Evolutionary conservation across 2,329 filamentous ascomycete genomes (phyloP), one percentile per base, ranked within the genome.

Genomic region (Stylonectria norvegica): DNA sequence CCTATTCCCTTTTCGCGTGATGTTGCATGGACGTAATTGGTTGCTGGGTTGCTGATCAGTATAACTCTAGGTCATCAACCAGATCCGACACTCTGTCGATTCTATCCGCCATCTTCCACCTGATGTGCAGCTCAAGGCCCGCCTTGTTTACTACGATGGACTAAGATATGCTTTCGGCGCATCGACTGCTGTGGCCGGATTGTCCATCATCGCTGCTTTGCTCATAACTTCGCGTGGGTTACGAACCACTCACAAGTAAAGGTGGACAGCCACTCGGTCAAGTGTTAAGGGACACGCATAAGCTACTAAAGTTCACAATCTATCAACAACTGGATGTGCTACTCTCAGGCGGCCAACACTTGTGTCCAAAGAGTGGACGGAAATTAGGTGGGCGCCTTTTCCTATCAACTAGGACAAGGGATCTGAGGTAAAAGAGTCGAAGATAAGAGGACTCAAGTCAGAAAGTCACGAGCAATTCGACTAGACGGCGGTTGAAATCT

Each of bases 81-180:
- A 76, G 39, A 79, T 84, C 38, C 68, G 78, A 9, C 81, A 83
- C 49, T 82, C 79, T 0, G 72, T 82, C 3, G 70, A 73, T 2
- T 71, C 71, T 2, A 68, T 83, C 10, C 65, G 67, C n/a, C 59
- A 68, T 8, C 66, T 83, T 0, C 76, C 77, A 2, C 70, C 71
- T 0, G 76, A 81, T 8, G 57, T 79, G 14, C 78, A 81, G 49
- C 67, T 76, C 16, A 69, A 70, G 18, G 79, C 75, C 3, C 68
- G 77, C 4, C 56, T 74, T 11, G 76, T 82, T 0, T 83, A 83
- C 49, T 82, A 81, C 38, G 69, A 76, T 11, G 78, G 77, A 0
- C 68, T 83, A 8, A 65, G 65, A 22, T 73, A 76, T 38, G 73
- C 75, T 0, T 83, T 83, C 55, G 65, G 69, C 0, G 71, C 72